Conservation (phyloP, 495 filamentous ascomycete species). For the Penicillium silybi region DNA sequence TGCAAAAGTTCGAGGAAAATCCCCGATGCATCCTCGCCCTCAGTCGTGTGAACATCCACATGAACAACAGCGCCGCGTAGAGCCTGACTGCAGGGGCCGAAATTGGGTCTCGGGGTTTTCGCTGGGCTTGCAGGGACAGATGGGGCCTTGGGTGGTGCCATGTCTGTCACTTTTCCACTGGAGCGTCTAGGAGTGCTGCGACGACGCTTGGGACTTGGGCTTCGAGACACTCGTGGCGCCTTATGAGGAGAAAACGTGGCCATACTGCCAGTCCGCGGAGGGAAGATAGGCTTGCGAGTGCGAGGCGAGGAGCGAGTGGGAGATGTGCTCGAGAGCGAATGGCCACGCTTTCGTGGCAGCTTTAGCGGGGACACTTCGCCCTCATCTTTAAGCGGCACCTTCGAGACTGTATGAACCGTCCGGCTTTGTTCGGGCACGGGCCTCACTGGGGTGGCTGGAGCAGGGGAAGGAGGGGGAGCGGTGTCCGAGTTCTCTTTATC, state of each 20-base stretch:
- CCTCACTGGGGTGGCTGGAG: constrained; percentile 36
- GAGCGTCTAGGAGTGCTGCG: constrained; percentile 14
- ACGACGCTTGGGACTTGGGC: constrained; percentile 23
- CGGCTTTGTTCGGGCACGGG: constrained; percentile 23
- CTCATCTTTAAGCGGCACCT: constrained; percentile 69
- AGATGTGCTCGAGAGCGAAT: constrained; percentile 37
- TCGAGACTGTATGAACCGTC: constrained; percentile 67
- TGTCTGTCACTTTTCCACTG: constrained; percentile 2
- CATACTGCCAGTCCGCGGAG: constrained; percentile 13
- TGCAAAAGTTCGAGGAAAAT: constrained; percentile 79
- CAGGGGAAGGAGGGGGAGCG: constrained; percentile 20
- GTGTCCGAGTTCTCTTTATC: constrained; percentile 32
- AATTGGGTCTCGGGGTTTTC: constrained; percentile 29
- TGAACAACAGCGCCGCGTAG: constrained; percentile 77
- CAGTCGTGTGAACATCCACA: constrained; percentile 88
- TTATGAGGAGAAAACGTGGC: constrained; percentile 24
- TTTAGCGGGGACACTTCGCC: constrained; percentile 59
- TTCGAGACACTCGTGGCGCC: constrained; percentile 14
- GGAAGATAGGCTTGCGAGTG: constrained; percentile 23
- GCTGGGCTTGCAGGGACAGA: constrained; percentile 24
- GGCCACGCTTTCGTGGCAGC: constrained; percentile 52
- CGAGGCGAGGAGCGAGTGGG: constrained; percentile 35
- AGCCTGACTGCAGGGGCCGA: constrained; percentile 19
- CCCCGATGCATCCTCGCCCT: constrained; percentile 79
- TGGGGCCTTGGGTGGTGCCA: constrained; percentile 12